These are phyloP conservation scores for Aphanomyces euteiches DNA, from an alignment of 352 stramenopile genomes.

Conservation along the genomic window DNA sequence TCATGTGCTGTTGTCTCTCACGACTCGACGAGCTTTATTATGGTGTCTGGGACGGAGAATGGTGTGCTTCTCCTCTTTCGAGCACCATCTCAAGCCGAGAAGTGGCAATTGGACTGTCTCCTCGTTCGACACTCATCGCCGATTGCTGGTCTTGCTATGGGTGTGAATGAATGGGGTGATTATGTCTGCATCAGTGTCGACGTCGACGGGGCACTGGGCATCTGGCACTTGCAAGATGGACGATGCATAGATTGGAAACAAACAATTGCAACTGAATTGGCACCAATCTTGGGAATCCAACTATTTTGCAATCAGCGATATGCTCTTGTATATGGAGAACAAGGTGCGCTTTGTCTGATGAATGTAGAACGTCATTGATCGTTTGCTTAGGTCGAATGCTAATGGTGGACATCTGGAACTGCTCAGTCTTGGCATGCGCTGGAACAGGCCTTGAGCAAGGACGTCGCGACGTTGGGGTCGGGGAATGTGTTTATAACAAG, in stretches of 20 bases:
- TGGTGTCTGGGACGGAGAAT: slow-evolving; percentile 18
- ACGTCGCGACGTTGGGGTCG: slow-evolving; percentile 5
- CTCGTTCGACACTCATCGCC: slow-evolving; percentile 12
- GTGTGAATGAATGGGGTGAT: slow-evolving; percentile 23
- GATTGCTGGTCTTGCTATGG: slow-evolving; percentile 17
- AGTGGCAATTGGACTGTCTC: slow-evolving; percentile 13
- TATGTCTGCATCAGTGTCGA: slow-evolving; percentile 20
- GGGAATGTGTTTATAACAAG: slow-evolving; percentile 3
- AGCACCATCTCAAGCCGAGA: neutral
- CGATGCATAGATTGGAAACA: slow-evolving; percentile 17
- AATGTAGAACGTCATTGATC: neutral
- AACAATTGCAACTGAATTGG: slow-evolving; percentile 1
- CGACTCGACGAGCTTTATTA: neutral
- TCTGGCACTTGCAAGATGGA: slow-evolving; percentile 17
- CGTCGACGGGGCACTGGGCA: neutral
- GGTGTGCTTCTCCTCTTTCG: slow-evolving; percentile 25
- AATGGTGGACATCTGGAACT: slow-evolving; percentile 24
- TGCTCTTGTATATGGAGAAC: slow-evolving; percentile 12
- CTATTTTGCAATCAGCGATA: slow-evolving; percentile 23
- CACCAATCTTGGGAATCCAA: slow-evolving; percentile 20
- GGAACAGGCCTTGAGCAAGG: slow-evolving; percentile 4
- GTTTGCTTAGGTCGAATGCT: slow-evolving; percentile 20
- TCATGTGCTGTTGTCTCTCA: neutral
- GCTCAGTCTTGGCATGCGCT: neutral
- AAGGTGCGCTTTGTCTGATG: slow-evolving; percentile 7